Conservation (phyloP, 1,284 basidiomycete species). For the Ustilago tritici region DNA sequence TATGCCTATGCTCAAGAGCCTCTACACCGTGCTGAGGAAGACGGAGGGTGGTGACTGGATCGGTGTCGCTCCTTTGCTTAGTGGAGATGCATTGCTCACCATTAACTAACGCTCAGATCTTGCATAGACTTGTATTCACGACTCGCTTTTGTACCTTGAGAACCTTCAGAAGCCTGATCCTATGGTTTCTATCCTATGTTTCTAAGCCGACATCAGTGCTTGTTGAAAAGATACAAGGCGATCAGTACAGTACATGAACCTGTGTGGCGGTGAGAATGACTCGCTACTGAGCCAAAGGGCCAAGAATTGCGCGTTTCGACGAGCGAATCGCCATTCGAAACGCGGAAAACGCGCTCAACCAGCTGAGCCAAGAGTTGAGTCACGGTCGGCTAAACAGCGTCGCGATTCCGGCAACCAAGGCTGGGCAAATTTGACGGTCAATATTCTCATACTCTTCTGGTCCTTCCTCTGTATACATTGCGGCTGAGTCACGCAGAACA, state of each 20-base stretch:
- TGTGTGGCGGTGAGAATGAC: background rate
- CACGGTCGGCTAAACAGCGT: background rate
- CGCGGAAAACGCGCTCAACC: slow-evolving; percentile 1
- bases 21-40: slow-evolving; percentile 36
- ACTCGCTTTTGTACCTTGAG: background rate
- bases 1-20: slow-evolving; percentile 36
- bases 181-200: background rate
- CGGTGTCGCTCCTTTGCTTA: slow-evolving; percentile 30
- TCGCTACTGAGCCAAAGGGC: background rate
- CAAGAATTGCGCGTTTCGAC: slow-evolving; percentile 8
- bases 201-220: background rate
- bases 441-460: background rate
- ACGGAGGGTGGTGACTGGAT: slow-evolving; percentile 29
- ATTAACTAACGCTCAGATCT: background rate
- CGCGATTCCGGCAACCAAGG: background rate
- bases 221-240: background rate
- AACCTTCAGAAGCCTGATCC: background rate
- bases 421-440: background rate
- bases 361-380: background rate
- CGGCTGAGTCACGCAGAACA: slow-evolving; percentile 1
- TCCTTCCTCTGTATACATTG: background rate
- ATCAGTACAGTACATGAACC: background rate
- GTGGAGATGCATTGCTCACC: background rate
- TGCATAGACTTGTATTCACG: background rate
- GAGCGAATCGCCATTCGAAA: background rate